Base-by-base conservation (phyloP, 2,329 filamentous ascomycete species). In the Lachnellula subtilissima region DNA sequence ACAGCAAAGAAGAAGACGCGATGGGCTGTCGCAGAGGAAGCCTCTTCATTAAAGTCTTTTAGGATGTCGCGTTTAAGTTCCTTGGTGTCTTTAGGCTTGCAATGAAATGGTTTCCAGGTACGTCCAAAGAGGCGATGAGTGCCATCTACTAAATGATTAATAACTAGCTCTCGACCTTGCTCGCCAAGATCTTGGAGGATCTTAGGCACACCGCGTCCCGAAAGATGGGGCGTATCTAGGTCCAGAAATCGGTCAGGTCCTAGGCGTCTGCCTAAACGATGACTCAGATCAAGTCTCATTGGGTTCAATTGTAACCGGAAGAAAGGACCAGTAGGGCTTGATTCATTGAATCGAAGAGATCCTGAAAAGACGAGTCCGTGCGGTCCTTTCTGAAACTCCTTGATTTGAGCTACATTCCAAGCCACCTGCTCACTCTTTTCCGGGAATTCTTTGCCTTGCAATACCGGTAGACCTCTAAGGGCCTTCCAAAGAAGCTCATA, bases 231-330 rank as follows among this genome's bases (percentile, higher is more conserved):
- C 5, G 85, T 71, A 4, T 75, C 65, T 0, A 86, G 55, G 52
- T 85, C 80, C 1, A 86, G 58, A 47, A 85, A 85, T 0, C 83
- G 75, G 59, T 86, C 82, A 0, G 76, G 69, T 0, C 83, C 82
- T 60, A 84, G 84, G 4, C 76, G 77, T 12, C 83, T 76, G 19
- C 72, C 71, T 0, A 86, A 67, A 1, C 83, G 78, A 65, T 83
- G 75, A 0, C 77, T 72, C 2, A 73, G 64, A 25, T 82, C 78
- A 1, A 83, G 64, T 9, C 69, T 72, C 1, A 84, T 63, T 0
- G 80, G 76, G 2, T 75, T 71, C 9, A 86, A 72, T 5, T 71
- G 72, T 4, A 85, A 62, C 0, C 64, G 57, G 56, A 82, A 81
- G 0, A 78, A 51, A 0, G 77, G 74, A 0, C 74, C 76, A 2